Conservation (phyloP, 208 protist species). For the Trypanosoma mega region DNA sequence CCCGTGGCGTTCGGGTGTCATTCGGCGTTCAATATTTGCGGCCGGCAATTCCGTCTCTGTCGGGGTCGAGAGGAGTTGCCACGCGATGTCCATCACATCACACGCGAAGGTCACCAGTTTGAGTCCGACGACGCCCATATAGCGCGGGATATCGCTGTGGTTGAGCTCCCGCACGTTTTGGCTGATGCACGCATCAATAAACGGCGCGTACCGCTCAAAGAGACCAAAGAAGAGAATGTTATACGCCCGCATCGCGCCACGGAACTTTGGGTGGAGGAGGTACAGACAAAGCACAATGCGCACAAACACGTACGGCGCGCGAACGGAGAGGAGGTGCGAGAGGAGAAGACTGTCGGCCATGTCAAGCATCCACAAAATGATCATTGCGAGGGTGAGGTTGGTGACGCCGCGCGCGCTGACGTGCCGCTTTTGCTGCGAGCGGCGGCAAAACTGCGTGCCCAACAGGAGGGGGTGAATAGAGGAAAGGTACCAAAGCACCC, state of each 20-base stretch:
- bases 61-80: constrained; percentile 19
- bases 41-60: background rate
- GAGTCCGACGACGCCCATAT: constrained; percentile 28
- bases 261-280: constrained; percentile 55
- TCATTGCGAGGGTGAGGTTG: constrained; percentile 68
- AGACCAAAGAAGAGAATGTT: constrained; percentile 40
- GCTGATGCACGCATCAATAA: constrained; percentile 46
- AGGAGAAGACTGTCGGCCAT: constrained; percentile 53
- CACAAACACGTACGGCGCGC: constrained; percentile 41
- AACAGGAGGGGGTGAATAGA: constrained; percentile 62
- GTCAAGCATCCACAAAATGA: constrained; percentile 67
- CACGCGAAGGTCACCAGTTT: constrained; percentile 26
- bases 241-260: constrained; percentile 56
- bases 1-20: background rate
- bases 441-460: constrained; percentile 56
- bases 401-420: constrained; percentile 46
- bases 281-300: constrained; percentile 67
- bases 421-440: constrained; percentile 14
- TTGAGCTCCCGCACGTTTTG: constrained; percentile 54
- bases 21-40: background rate
- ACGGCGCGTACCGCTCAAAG: constrained; percentile 50
- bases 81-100: constrained; percentile 36
- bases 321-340: constrained; percentile 60
- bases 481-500: constrained; percentile 53
- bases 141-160: constrained; percentile 48